These are phyloP conservation scores for Eucalyptus viminalis DNA, from an alignment of 345 rosid genomes.

Conservation along the genomic window DNA sequence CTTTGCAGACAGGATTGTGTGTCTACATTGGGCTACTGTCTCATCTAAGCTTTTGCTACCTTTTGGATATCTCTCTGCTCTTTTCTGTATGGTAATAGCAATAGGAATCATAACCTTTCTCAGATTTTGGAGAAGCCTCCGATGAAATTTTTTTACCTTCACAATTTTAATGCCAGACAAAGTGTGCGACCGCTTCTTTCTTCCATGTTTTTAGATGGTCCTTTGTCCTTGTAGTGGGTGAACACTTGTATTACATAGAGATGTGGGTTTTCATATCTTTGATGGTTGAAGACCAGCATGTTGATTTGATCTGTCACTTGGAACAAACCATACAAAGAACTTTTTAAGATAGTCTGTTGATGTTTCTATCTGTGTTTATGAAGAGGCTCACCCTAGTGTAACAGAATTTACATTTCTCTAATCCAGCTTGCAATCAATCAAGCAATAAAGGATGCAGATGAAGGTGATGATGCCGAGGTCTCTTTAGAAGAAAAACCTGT, in stretches of 20 bases:
- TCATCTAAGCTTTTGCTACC: background rate
- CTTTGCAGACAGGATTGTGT: background rate
- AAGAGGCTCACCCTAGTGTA: background rate
- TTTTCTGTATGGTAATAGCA: background rate
- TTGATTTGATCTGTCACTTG: background rate
- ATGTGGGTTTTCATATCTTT: background rate
- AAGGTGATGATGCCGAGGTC: conserved; percentile 17
- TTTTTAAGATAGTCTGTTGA: background rate
- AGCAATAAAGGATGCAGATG: conserved; percentile 44
- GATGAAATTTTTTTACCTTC: background rate
- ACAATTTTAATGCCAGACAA: background rate
- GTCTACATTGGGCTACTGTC: background rate
- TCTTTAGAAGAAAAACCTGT: conserved; percentile 35
- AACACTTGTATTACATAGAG: background rate
- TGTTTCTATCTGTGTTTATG: background rate
- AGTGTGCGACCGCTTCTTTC: background rate
- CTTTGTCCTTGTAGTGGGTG: background rate
- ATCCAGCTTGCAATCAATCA: conserved; percentile 50
- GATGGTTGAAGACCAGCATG: background rate
- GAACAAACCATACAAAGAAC: background rate
- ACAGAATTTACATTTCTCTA: background rate
- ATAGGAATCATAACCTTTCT: background rate
- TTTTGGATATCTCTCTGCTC: background rate
- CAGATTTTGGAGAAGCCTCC: background rate
- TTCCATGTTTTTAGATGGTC: background rate